phyloP scores from a whole-genome alignment of 352 stramenopile genomes.

The Thraustochytrium striatum region DNA sequence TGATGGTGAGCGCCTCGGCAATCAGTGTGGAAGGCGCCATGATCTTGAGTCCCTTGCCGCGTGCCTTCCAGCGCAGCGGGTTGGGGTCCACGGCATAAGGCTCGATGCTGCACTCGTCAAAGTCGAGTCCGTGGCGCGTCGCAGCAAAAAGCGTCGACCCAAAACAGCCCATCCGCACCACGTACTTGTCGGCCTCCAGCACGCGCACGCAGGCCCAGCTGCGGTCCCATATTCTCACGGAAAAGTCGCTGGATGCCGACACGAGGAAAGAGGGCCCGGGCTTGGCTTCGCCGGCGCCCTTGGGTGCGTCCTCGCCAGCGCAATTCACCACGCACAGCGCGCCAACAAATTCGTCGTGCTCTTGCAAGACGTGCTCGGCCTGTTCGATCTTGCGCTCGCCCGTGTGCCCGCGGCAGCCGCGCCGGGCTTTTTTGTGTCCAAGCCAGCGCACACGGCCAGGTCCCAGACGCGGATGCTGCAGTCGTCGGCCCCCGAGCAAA shows the following conservation, averaged over 20 bases:
- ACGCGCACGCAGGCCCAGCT: slow-evolving; percentile 26
- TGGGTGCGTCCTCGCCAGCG: neutral
- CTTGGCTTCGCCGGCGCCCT: neutral
- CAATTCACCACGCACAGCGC: neutral
- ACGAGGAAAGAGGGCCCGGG: neutral
- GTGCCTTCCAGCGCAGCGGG: too few relatives aligned
- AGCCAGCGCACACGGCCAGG: neutral
- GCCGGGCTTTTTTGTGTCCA: neutral
- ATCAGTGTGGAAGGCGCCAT: too few relatives aligned
- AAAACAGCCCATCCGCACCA: too few relatives aligned
- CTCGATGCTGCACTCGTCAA: too few relatives aligned
- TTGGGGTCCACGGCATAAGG: too few relatives aligned
- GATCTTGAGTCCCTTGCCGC: too few relatives aligned
- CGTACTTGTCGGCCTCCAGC: too few relatives aligned
- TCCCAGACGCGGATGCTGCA: slow-evolving; percentile 34
- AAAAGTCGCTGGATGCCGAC: slow-evolving; percentile 33
- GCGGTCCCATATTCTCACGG: slow-evolving; percentile 32
- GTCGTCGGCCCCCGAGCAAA: slow-evolving; percentile 22
- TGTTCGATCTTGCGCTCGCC: neutral
- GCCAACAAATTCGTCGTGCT: slow-evolving; percentile 33
- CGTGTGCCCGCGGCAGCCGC: neutral
- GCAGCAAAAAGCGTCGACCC: too few relatives aligned
- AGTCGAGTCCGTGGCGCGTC: too few relatives aligned
- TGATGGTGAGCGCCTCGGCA: too few relatives aligned
- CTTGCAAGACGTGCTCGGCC: slow-evolving; percentile 22